Conservation (phyloP, 345 rosid species). For the Carallia brachiata region DNA sequence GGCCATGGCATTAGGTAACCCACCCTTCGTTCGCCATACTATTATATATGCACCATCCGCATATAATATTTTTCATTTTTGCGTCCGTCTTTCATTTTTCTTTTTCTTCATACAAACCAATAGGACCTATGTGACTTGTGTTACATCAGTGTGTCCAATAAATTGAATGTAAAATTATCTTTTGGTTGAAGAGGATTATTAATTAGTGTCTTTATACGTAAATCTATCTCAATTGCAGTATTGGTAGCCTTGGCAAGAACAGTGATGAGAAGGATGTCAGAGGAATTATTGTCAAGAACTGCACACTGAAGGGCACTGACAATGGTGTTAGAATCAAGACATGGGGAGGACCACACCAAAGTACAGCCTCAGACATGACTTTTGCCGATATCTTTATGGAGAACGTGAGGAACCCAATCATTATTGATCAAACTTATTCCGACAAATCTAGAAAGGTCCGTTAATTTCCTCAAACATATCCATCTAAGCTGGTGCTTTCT, state of each 20-base stretch:
- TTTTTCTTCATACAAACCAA: too few relatives aligned
- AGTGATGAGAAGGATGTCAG: constrained; percentile 49
- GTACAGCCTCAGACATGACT: constrained; percentile 40
- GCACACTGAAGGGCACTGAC: constrained; percentile 46
- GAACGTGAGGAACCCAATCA: constrained; percentile 58
- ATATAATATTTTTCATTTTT: too few relatives aligned
- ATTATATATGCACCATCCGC: too few relatives aligned
- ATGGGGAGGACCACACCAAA: constrained; percentile 42
- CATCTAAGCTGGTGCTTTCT: too few relatives aligned
- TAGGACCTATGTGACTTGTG: too few relatives aligned
- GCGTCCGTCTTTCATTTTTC: too few relatives aligned
- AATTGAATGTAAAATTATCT: too few relatives aligned
- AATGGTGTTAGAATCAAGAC: constrained; percentile 85
- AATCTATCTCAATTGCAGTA: constrained; percentile 26
- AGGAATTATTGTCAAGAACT: constrained; percentile 42
- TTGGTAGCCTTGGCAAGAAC: constrained; percentile 77
- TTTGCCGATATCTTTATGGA: constrained; percentile 49
- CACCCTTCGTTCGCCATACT: too few relatives aligned
- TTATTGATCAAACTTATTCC: constrained; percentile 63
- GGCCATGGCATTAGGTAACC: constrained; percentile 75
- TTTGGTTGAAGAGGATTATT: too few relatives aligned
- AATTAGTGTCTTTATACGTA: not conserved
- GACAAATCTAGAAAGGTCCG: constrained; percentile 17
- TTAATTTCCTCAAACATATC: not conserved
- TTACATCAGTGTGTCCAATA: not conserved